Evolutionary conservation across 768 basidiomycete genomes (phyloP).

Genomic region (Mycena kentingensis): DNA sequence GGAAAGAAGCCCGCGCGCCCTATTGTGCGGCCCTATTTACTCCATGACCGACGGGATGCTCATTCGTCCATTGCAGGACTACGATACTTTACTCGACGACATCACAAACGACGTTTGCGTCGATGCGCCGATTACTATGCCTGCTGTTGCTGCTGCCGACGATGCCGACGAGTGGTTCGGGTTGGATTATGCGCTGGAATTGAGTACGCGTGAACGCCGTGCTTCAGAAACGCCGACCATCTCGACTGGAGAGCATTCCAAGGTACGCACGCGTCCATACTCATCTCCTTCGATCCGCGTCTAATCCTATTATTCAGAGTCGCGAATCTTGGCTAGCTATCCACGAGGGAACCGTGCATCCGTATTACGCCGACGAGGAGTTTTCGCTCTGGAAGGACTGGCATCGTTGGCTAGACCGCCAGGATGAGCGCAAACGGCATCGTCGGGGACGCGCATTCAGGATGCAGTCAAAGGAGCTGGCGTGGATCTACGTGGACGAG

Average conservation of each 20-base stretch:
- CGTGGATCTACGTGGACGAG: conserved; percentile 40
- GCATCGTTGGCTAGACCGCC: conserved; percentile 44
- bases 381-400: conserved; percentile 47
- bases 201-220: conserved; percentile 41
- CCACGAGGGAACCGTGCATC: conserved; percentile 39
- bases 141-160: conserved; percentile 4
- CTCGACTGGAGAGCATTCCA: conserved; percentile 42
- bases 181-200: conserved; percentile 44
- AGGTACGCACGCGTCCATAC: conserved; percentile 26
- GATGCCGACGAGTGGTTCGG: conserved; percentile 45
- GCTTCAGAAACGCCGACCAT: conserved; percentile 32
- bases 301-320: conserved; percentile 32
- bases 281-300: not conserved
- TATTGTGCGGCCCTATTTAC: conserved; percentile 24
- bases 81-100: conserved; percentile 26
- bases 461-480: conserved; percentile 32
- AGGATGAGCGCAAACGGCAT: conserved; percentile 36
- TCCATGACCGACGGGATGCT: not conserved
- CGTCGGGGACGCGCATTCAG: conserved; percentile 37
- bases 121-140: not conserved
- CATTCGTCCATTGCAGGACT: conserved; percentile 16
- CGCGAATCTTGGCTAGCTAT: conserved; percentile 48
- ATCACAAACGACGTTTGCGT: conserved; percentile 1
- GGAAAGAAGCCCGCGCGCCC: conserved; percentile 40
- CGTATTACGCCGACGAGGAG: conserved; percentile 42